A percentile compares a stretch with the other conserved stretches of the same genome.
phyloP scores from a whole-genome alignment of 78 protist species.

The Dictyostelium citrinum region DNA sequence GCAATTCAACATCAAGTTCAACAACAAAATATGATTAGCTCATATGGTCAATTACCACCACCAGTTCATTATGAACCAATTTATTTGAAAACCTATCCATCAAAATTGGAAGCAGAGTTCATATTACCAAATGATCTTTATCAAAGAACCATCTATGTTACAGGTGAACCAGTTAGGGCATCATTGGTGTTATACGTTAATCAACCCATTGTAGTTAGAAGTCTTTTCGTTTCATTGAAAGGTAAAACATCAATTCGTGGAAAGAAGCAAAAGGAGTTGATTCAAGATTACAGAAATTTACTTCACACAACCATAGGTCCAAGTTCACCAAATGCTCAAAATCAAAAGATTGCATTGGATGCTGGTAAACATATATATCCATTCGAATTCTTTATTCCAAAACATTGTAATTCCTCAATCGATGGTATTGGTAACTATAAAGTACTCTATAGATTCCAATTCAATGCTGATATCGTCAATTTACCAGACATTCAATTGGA shows the following conservation, averaged over 20 bases:
- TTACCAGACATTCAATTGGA: background rate
- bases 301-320: background rate
- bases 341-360: background rate
- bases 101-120: background rate
- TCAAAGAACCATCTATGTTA: background rate
- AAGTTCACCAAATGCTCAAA: background rate
- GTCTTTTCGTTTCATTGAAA: slow-evolving; percentile 5
- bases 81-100: background rate
- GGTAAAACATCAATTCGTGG: background rate
- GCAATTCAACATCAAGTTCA: background rate
- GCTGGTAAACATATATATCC: slow-evolving; percentile 49
- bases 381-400: slow-evolving; percentile 47
- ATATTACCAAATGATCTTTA: slow-evolving; percentile 20
- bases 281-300: slow-evolving; percentile 14
- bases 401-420: slow-evolving; percentile 9
- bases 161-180: background rate
- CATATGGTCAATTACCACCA: slow-evolving; percentile 13
- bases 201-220: slow-evolving; percentile 8
- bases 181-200: background rate
- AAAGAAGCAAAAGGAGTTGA: background rate
- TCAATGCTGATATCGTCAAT: slow-evolving; percentile 46
- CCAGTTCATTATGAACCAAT: slow-evolving; percentile 24
- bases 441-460: background rate
- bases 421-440: background rate
- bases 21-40: background rate